Conservation (phyloP, 2,329 filamentous ascomycete species). For the Sporothrix brasiliensis region DNA sequence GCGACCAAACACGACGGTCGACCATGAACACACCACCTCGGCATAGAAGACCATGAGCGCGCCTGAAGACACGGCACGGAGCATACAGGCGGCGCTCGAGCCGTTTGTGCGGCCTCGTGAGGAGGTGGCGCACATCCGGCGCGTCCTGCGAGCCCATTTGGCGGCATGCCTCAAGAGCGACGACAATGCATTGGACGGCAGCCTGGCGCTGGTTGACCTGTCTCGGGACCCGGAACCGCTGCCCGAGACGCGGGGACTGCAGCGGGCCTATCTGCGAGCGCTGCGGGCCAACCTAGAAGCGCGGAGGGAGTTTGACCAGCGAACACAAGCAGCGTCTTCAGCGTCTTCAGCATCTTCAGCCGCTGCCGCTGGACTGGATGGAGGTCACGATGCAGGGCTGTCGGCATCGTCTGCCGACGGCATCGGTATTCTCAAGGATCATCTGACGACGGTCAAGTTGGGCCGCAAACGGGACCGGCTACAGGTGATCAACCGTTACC, state of each 20-base stretch:
- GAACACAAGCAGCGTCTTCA: constrained; percentile 20
- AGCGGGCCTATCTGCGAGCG: constrained; percentile 59
- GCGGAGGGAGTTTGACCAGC: constrained; percentile 45
- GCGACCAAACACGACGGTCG: background rate
- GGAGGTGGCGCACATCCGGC: constrained; percentile 59
- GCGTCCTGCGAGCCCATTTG: constrained; percentile 58
- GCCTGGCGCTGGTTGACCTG: constrained; percentile 53
- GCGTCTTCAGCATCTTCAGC: constrained; percentile 18
- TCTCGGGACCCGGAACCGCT: constrained; percentile 42
- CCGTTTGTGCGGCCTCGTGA: constrained; percentile 61
- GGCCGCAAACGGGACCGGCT: constrained; percentile 57
- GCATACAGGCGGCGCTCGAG: constrained; percentile 45
- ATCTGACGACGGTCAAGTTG: constrained; percentile 55
- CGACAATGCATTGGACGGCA: constrained; percentile 29
- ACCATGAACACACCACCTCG: background rate
- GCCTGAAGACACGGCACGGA: constrained; percentile 30
- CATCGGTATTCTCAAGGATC: constrained; percentile 49
- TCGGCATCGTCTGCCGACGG: background rate
- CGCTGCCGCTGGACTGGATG: background rate
- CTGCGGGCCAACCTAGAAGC: constrained; percentile 57
- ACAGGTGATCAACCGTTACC: constrained; percentile 53
- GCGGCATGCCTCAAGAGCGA: constrained; percentile 51
- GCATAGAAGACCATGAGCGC: constrained; percentile 27
- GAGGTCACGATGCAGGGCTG: background rate
- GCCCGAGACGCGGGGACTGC: constrained; percentile 51